Conservation (phyloP, 2,329 filamentous ascomycete species). For the Cordyceps tenuipes region DNA sequence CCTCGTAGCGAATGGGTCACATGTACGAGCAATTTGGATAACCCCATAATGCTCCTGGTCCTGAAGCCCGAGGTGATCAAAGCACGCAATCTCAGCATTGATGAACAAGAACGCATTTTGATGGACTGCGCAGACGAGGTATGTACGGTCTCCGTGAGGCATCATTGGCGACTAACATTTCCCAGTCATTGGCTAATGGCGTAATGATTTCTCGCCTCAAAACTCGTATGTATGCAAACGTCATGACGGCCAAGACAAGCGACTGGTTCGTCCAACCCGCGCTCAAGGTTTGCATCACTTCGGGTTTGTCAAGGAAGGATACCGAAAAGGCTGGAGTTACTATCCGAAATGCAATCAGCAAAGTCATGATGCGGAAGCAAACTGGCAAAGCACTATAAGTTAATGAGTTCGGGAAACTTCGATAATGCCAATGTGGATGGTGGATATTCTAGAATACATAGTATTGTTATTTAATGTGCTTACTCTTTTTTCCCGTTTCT, state of each 20-base stretch:
- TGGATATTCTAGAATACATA: background rate
- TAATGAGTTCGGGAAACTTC: background rate
- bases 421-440: background rate
- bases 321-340: slow-evolving; percentile 85
- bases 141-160: slow-evolving; percentile 22
- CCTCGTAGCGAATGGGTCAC: slow-evolving; percentile 88
- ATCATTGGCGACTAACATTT: slow-evolving; percentile 9
- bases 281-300: slow-evolving; percentile 85
- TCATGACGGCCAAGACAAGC: slow-evolving; percentile 59
- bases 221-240: slow-evolving; percentile 57
- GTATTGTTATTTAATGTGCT: background rate
- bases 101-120: slow-evolving; percentile 77
- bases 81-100: slow-evolving; percentile 55
- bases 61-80: slow-evolving; percentile 77
- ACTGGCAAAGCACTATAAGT: slow-evolving; percentile 28
- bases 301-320: slow-evolving; percentile 84
- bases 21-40: slow-evolving; percentile 73
- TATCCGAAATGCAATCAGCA: slow-evolving; percentile 88
- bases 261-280: slow-evolving; percentile 67
- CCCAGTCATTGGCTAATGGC: slow-evolving; percentile 71
- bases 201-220: slow-evolving; percentile 86
- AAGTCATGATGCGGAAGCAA: slow-evolving; percentile 65
- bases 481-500: too few relatives aligned
- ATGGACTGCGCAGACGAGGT: slow-evolving; percentile 97
- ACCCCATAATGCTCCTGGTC: slow-evolving; percentile 76